Conservation (phyloP, 2,329 filamentous ascomycete species). For the Neophaeococcomyces aloes region DNA sequence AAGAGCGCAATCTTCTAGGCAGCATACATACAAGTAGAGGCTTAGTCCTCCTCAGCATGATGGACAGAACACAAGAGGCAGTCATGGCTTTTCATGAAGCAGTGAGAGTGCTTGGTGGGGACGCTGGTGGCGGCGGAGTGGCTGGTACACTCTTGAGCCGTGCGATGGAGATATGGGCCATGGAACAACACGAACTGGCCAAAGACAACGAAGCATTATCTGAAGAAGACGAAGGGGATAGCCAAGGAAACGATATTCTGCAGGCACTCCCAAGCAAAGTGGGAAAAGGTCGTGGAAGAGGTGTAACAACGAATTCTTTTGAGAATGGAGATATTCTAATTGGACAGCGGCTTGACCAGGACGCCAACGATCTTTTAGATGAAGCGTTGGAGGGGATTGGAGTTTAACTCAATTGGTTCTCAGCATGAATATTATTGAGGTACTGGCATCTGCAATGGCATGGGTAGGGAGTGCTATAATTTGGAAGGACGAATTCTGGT, state of each 20-base stretch:
- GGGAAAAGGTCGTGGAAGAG: constrained; percentile 10
- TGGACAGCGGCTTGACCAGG: constrained; percentile 27
- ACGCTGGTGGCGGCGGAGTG: constrained; percentile 38
- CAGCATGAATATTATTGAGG: no score
- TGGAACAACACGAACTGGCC: constrained; percentile 27
- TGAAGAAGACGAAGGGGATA: constrained; percentile 5
- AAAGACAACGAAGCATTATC: constrained; percentile 8
- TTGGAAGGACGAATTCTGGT: no score
- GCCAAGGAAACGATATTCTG: neutral
- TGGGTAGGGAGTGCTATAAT: no score
- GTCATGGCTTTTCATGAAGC: constrained; percentile 70
- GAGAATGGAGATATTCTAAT: constrained; percentile 12
- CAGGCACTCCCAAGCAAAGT: neutral
- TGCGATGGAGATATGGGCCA: constrained; percentile 37
- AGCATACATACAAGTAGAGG: constrained; percentile 50
- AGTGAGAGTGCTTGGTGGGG: constrained; percentile 38
- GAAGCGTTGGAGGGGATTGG: constrained; percentile 29
- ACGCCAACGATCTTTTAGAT: constrained; percentile 33
- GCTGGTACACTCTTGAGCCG: constrained; percentile 36
- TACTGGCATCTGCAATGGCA: no score
- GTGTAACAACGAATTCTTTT: neutral
- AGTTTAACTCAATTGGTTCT: no score
- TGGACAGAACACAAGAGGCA: constrained; percentile 62
- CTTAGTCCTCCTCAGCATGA: constrained; percentile 67
- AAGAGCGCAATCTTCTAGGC: constrained; percentile 36